These are phyloP conservation scores for Kodamaea derodonti DNA, from an alignment of 1,139 yeast genomes.

Conservation along the genomic window DNA sequence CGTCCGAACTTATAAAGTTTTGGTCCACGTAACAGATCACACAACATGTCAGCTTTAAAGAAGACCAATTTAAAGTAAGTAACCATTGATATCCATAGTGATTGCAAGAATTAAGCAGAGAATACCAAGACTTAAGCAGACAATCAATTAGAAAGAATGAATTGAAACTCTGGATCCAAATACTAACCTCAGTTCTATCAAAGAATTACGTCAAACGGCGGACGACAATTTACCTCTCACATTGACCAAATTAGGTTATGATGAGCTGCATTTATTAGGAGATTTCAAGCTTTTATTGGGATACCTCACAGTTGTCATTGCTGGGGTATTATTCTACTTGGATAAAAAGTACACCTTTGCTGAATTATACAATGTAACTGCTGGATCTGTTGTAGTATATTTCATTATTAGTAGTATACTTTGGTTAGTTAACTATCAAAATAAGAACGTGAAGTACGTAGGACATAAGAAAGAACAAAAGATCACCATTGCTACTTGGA, in stretches of 20 bases:
- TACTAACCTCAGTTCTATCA: constrained; percentile 30
- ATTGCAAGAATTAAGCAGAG: no score
- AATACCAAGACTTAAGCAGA: no score
- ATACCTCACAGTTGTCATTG: constrained; percentile 57
- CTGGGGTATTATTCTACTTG: constrained; percentile 60
- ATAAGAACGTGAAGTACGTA: constrained; percentile 55
- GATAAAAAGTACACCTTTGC: constrained; percentile 58
- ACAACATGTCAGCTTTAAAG: constrained; percentile 14
- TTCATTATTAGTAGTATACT: constrained; percentile 46
- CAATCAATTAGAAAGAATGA: no score
- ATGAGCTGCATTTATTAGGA: constrained; percentile 51
- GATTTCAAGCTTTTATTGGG: constrained; percentile 73
- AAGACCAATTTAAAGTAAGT: constrained; percentile 30
- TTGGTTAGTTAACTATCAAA: constrained; percentile 47
- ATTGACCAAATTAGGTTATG: constrained; percentile 56
- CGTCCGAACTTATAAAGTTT: no score
- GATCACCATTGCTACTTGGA: constrained; percentile 34
- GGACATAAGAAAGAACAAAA: constrained; percentile 45
- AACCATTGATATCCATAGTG: no score
- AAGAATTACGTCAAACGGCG: constrained; percentile 45
- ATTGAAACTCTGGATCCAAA: no score
- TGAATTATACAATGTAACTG: constrained; percentile 31
- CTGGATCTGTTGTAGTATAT: constrained; percentile 48
- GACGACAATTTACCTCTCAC: constrained; percentile 48
- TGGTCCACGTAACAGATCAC: constrained; percentile 8